A percentile compares a stretch with the other conserved stretches of the same genome.
phyloP scores from a whole-genome alignment of 495 filamentous ascomycete species.

The Hypoxylon crocopeplum region DNA sequence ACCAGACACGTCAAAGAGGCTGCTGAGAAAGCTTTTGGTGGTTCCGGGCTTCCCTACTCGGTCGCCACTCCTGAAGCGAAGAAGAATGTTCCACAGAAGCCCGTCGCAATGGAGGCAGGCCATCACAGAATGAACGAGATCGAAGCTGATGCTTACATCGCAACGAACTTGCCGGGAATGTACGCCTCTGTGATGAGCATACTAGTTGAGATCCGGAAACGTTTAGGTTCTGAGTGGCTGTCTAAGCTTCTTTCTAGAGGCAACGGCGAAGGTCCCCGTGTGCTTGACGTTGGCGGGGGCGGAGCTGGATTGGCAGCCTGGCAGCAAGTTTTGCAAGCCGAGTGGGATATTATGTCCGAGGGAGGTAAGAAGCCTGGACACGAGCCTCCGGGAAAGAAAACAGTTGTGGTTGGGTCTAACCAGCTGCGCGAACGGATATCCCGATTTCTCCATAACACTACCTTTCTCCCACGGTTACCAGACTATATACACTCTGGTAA shows the following conservation, averaged over 20 bases:
- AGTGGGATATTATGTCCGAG: slow-evolving; percentile 72
- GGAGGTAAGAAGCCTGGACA: slow-evolving; percentile 45
- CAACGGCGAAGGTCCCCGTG: slow-evolving; percentile 69
- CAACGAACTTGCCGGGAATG: slow-evolving; percentile 78
- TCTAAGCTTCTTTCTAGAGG: slow-evolving; percentile 67
- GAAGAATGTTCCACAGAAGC: slow-evolving; percentile 63
- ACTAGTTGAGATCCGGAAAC: slow-evolving; percentile 83
- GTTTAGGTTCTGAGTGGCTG: slow-evolving; percentile 83
- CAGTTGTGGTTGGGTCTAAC: slow-evolving; percentile 57
- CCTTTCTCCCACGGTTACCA: slow-evolving; percentile 90
- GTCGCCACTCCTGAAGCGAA: slow-evolving; percentile 47
- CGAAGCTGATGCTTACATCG: slow-evolving; percentile 84
- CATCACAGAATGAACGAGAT: slow-evolving; percentile 80
- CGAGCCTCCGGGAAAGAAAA: slow-evolving; percentile 56
- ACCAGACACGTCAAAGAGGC: slow-evolving; percentile 75
- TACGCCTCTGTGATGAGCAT: slow-evolving; percentile 77
- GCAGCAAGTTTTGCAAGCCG: slow-evolving; percentile 79
- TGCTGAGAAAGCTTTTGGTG: slow-evolving; percentile 76
- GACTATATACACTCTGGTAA: slow-evolving; percentile 74
- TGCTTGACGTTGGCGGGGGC: slow-evolving; percentile 85
- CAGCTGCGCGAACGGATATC: slow-evolving; percentile 77
- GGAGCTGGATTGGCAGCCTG: slow-evolving; percentile 87
- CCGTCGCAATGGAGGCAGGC: slow-evolving; percentile 71
- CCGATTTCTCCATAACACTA: slow-evolving; percentile 82
- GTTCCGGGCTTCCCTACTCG: slow-evolving; percentile 74